Evolutionary conservation across 2,329 filamentous ascomycete genomes (phyloP), one percentile per base, ranked within the genome.

Genomic region (Thermothelomyces thermophilus): DNA sequence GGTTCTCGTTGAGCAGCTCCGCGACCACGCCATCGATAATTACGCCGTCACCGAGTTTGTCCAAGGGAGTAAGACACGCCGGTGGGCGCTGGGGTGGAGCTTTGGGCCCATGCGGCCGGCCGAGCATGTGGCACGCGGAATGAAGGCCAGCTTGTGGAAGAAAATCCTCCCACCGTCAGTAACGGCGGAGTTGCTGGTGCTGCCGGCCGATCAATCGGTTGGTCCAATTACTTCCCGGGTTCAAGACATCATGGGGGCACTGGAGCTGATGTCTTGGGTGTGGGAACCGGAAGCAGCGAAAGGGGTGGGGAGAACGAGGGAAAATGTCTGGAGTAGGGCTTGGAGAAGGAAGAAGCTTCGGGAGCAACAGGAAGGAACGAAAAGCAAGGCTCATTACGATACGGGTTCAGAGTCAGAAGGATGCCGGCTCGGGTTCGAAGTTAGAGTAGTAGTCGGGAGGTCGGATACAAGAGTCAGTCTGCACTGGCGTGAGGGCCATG

Each of bases 41-140:
- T 96, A 83, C 59, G 90, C 89, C 0, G 80, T 95, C 0, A 86
- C 85, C 0, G 82, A 86, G 55, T 84, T 97, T 57, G 73, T 88
- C 0, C 87, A 91, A 51, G 87, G 87, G 0, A 80, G 70, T 41
- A 85, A 82, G 63, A 97, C 93, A 26, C 81, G 83, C 46, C 74
- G 93, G 16, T 97, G 91, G 90, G 88, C 83, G 1, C 69, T 97
- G 2, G 93, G 78, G 0, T 98, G 93, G 93, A 94, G 86, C 60
- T 95, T 89, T 68, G 70, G 72, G 2, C 72, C 79, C 45, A 71
- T 79, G 62, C 74, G 90, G 40, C 88, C 90, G 2, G 64, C 71
- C 4, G 64, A 73, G 50, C 58, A 63, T 36, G 66, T 73, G 35
- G 70, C 74, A 19, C 62, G 76, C 40, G 73, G 73, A 0, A 65